These are phyloP conservation scores for Homolaphlyctis polyrhiza DNA, from an alignment of 371 early-diverging fungal genomes.

Conservation along the genomic window DNA sequence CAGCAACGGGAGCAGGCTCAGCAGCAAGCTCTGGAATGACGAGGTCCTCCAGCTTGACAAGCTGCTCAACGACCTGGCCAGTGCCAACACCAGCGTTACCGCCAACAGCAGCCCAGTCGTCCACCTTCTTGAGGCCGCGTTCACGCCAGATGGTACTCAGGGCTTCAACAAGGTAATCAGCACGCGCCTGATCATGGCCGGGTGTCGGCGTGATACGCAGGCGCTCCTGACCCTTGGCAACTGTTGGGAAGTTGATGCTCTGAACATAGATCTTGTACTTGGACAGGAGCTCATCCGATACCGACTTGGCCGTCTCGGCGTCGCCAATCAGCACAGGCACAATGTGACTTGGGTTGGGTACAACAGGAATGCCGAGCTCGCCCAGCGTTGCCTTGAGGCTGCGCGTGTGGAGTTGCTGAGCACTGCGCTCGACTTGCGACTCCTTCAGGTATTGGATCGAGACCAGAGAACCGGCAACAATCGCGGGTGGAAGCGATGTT, in stretches of 20 bases:
- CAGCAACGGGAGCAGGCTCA: not conserved
- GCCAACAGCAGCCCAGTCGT: constrained; percentile 81
- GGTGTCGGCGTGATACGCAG: constrained; percentile 97
- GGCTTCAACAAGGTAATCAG: constrained; percentile 77
- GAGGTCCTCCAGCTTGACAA: constrained; percentile 19
- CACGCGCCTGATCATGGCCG: constrained; percentile 78
- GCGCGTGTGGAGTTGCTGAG: constrained; percentile 88
- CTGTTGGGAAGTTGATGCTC: constrained; percentile 97
- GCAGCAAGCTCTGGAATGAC: not conserved
- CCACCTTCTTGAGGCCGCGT: constrained; percentile 73
- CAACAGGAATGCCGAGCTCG: constrained; percentile 86
- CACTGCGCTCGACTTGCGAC: constrained; percentile 76
- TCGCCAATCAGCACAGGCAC: constrained; percentile 96
- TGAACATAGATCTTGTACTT: constrained; percentile 94
- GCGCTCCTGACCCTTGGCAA: constrained; percentile 91
- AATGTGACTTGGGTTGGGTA: constrained; percentile 97
- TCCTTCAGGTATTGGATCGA: constrained; percentile 85
- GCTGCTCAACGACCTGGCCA: constrained; percentile 23
- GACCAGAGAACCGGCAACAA: constrained; percentile 86
- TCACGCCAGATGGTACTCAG: constrained; percentile 83
- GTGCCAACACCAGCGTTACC: constrained; percentile 86
- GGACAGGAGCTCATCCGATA: constrained; percentile 84
- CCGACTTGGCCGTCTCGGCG: constrained; percentile 86
- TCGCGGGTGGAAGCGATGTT: constrained; percentile 93
- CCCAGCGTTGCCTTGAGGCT: constrained; percentile 77